Evolutionary conservation across 1,284 basidiomycete species (phyloP), one percentile per base, ranked within the genome.

Genomic region (Flammula alnicola): DNA sequence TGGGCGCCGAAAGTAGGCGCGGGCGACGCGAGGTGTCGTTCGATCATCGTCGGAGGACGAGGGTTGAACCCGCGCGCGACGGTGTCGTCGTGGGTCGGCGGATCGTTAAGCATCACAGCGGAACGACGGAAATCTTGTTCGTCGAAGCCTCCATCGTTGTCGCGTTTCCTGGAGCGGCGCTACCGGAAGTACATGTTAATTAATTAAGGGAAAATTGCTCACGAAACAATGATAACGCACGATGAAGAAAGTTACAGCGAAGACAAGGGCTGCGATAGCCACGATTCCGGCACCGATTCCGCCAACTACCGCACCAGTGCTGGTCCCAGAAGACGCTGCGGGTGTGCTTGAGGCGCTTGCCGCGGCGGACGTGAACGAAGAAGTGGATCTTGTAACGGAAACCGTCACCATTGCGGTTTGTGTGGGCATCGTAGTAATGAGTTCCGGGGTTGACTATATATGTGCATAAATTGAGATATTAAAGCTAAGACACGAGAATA

Each of bases 81-180:
- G 11, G 66, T 69, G 44, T 72, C 70, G 25, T 68, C 67, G 44
- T 68, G 69, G 49, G 66, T 65, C 42, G 72, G 69, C 7, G 73
- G 72, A 32, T 84, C 83, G 43, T 80, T 72, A 5, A 79, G 66
- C 11, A 86, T 64, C 14, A 81, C 62, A n/a, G 76, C 77, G 10
- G 84, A 86, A 47, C 84, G 81, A 47, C 78, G 76, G 73, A 86
- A 85, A 3, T 73, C 72, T 27, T 68, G 64, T 0, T 80, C 65
- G 53, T 79, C 74, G 65, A 85, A 88, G 25, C 71, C 72, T 6
- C 71, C 66, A 4, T 68, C 65, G 14, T 75, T 71, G 7, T 72
- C 66, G 12, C 63, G 64, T 45, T 72, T 68, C 43, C 75, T 72
- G 35, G 72, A 72, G 26, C 76, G 78, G 47, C 83, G 75, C 74